Base-by-base conservation (phyloP, 1,139 yeast genomes). In the Saccharomyces hybrid region DNA sequence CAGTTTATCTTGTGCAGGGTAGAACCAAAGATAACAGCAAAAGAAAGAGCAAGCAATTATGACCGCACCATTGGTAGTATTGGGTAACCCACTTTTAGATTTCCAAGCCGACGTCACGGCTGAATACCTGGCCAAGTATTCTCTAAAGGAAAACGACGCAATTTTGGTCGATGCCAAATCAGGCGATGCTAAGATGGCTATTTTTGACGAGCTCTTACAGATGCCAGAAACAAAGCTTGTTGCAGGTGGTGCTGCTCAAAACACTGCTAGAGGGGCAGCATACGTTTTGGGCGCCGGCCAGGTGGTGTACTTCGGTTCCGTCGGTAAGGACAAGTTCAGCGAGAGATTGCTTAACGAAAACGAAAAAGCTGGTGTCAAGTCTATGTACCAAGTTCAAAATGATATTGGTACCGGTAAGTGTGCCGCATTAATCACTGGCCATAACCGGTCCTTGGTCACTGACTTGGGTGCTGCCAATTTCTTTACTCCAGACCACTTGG, bases 241-340 rank as follows among this genome's bases (percentile, higher is more conserved):
- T 64, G 99, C 99, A 59, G 99, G 99, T 64, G 99, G 99, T 72
- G 99, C 99, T 65, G 99, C 98, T 58, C 99, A 93, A 77, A 93
- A 93, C 78, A 85, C 99, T 60, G 97, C 99, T 57, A 84, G 99
- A 77, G 99, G 97, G 69, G 98, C 98, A 53, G 97, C 93, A 70
- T 91, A 89, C 76, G 75, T 89, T 60, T 79, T 95, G 56, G 97
- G 98, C 57, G 75, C 78, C 50, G 74, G 83, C 66, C 84, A 95
- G 32, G 99, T 93, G 52, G 87, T 86, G 54, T 93, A 95, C 79
- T 90, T 93, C 69, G 99, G 99, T 53, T 85, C 96, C 54, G 99
- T 91, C 60, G 99, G 99, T 69, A 80, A 87, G 65, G 99, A 93
- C 74, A 80, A 85, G 66, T 93, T 85, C 75, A 84, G 95, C 55